Conservation (phyloP, 2,329 filamentous ascomycete genomes). For the Daldinia sp. region DNA sequence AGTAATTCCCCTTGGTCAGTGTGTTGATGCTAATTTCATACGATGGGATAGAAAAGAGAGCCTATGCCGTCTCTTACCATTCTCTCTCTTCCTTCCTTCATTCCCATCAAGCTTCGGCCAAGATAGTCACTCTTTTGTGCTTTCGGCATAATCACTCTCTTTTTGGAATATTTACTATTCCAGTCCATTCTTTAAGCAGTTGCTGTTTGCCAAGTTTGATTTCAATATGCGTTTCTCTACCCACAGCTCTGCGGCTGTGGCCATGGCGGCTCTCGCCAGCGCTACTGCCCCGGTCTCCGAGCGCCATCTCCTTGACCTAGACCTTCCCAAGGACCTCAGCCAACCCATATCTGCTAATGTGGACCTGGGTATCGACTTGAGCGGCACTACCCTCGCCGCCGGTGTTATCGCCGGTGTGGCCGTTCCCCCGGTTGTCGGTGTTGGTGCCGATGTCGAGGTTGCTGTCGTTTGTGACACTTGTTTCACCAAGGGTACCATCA, state of each 20-base stretch:
- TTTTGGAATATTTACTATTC: conserved; percentile 40
- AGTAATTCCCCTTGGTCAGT: conserved; percentile 24
- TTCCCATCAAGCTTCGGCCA: conserved; percentile 40
- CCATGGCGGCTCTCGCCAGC: conserved; percentile 44
- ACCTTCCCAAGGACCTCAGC: conserved; percentile 34
- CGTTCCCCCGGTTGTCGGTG: conserved; percentile 52
- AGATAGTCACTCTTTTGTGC: conserved; percentile 43
- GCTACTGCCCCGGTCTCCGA: conserved; percentile 36
- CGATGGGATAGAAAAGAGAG: conserved; percentile 41
- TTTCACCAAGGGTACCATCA: conserved; percentile 59
- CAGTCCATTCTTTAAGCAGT: conserved; percentile 46
- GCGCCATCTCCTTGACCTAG: conserved; percentile 28
- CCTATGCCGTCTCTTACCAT: conserved; percentile 26
- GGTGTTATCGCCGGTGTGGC: conserved; percentile 42
- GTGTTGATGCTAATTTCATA: conserved; percentile 32
- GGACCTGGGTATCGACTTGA: conserved; percentile 41
- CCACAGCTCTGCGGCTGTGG: conserved; percentile 44
- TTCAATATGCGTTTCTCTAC: conserved; percentile 46
- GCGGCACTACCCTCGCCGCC: conserved; percentile 40
- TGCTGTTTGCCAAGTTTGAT: conserved; percentile 25
- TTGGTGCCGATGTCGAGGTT: conserved; percentile 42
- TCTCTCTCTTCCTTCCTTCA: conserved; percentile 26
- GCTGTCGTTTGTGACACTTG: conserved; percentile 56
- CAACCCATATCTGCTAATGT: conserved; percentile 39
- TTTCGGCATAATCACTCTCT: conserved; percentile 41